Evolutionary conservation across 371 early-diverging fungal species (phyloP).

Genomic region (Mucor piriformis): DNA sequence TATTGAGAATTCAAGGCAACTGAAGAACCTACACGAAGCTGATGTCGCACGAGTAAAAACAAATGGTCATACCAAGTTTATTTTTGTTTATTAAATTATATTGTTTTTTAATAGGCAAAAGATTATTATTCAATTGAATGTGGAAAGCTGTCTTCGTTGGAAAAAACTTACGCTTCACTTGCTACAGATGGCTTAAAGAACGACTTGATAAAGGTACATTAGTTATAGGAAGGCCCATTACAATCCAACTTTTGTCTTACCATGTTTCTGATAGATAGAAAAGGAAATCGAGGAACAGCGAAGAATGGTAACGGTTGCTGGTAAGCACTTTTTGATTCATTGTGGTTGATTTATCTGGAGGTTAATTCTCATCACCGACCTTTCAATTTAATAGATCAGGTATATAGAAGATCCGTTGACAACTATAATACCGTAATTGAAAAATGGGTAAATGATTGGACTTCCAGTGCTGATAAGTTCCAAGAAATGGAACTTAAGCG

Average conservation of each 20-base stretch:
- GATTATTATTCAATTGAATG: slow-evolving; percentile 28
- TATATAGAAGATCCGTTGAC: slow-evolving; percentile 39
- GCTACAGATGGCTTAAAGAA: neutral
- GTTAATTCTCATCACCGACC: too few species aligned
- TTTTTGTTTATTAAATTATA: neutral
- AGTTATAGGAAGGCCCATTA: neutral
- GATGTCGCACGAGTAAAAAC: slow-evolving; percentile 46
- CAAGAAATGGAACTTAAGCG: slow-evolving; percentile 51
- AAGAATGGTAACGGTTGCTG: slow-evolving; percentile 26
- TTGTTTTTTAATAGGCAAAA: slow-evolving; percentile 19
- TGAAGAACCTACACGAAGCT: slow-evolving; percentile 40
- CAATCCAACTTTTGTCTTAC: slow-evolving; percentile 8
- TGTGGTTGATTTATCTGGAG: too few species aligned
- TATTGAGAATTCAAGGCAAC: slow-evolving; percentile 46
- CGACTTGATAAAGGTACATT: neutral
- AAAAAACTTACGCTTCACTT: slow-evolving; percentile 2
- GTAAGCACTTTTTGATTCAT: slow-evolving; percentile 31
- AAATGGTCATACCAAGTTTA: slow-evolving; percentile 9
- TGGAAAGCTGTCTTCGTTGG: slow-evolving; percentile 19
- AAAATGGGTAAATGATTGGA: slow-evolving; percentile 42
- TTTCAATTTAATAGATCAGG: slow-evolving; percentile 40
- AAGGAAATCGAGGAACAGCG: slow-evolving; percentile 36
- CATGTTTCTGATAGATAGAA: slow-evolving; percentile 30
- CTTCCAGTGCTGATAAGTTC: slow-evolving; percentile 32
- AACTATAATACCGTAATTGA: slow-evolving; percentile 32